Evolutionary conservation across 768 basidiomycete species (phyloP).

Genomic region (Flagelloscypha sp.): DNA sequence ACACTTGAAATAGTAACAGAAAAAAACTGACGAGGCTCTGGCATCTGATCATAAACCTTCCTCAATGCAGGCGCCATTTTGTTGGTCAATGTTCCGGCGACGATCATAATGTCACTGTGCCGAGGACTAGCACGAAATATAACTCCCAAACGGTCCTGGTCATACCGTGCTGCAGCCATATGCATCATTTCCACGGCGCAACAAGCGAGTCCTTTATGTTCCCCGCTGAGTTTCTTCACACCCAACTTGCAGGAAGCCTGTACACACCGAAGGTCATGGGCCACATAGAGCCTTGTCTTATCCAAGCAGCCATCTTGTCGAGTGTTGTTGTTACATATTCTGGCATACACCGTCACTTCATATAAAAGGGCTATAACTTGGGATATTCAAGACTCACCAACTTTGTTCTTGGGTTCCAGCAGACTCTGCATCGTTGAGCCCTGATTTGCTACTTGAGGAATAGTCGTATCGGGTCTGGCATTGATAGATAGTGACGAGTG

Average conservation of each 20-base stretch:
- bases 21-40: slow-evolving; percentile 71
- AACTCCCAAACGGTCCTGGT: slow-evolving; percentile 94
- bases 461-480: too few relatives aligned
- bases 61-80: slow-evolving; percentile 99
- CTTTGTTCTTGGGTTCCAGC: slow-evolving; percentile 83
- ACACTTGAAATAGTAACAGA: slow-evolving; percentile 2
- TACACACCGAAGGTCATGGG: slow-evolving; percentile 88
- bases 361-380: too few relatives aligned
- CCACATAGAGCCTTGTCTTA: slow-evolving; percentile 97
- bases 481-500: too few relatives aligned
- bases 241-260: too few relatives aligned
- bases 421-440: slow-evolving; percentile 82
- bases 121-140: slow-evolving; percentile 99
- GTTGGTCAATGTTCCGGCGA: slow-evolving; percentile 97
- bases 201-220: slow-evolving; percentile 75
- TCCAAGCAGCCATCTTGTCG: slow-evolving; percentile 98
- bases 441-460: slow-evolving; percentile 70
- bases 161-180: slow-evolving; percentile 98
- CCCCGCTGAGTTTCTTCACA: too few relatives aligned
- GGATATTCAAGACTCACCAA: slow-evolving; percentile 43
- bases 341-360: slow-evolving; percentile 19
- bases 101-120: slow-evolving; percentile 98
- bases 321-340: slow-evolving; percentile 95
- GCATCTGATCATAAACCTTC: slow-evolving; percentile 98
- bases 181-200: slow-evolving; percentile 99